Evolutionary conservation across 805 yeast genomes (phyloP).

Genomic region (Starmera amethionina): DNA sequence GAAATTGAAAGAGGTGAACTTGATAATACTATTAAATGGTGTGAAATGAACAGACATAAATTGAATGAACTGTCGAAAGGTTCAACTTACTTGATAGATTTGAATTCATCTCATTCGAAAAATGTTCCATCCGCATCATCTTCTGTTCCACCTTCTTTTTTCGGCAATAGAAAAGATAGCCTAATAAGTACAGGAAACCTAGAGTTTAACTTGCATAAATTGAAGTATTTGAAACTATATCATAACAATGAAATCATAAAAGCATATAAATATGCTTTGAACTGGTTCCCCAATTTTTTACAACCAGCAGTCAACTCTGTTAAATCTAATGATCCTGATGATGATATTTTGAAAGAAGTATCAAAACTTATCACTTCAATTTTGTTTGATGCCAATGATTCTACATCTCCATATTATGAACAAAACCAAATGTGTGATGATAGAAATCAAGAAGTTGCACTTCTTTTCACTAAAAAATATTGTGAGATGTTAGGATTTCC

Average conservation of each 20-base stretch:
- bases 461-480: constrained; percentile 36
- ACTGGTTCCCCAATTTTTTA: constrained; percentile 29
- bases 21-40: constrained; percentile 42
- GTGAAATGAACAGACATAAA: constrained; percentile 15
- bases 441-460: constrained; percentile 20
- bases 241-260: constrained; percentile 14
- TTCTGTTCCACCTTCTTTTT: constrained; percentile 10
- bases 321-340: constrained; percentile 17
- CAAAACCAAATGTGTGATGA: constrained; percentile 17
- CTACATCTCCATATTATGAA: constrained; percentile 14
- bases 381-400: constrained; percentile 12
- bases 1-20: constrained; percentile 27
- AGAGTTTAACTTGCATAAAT: constrained; percentile 34
- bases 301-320: too few species aligned
- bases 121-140: constrained; percentile 13
- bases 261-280: constrained; percentile 36
- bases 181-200: constrained; percentile 11
- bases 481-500: constrained; percentile 39
- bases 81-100: too few species aligned
- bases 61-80: not conserved
- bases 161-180: constrained; percentile 14
- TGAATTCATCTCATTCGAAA: constrained; percentile 1
- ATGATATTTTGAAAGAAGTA: constrained; percentile 25
- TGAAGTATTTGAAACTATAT: constrained; percentile 28
- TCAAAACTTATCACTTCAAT: constrained; percentile 34